Evolutionary conservation across 139 green algal species (phyloP).

Genomic region (Chlorella sp.): DNA sequence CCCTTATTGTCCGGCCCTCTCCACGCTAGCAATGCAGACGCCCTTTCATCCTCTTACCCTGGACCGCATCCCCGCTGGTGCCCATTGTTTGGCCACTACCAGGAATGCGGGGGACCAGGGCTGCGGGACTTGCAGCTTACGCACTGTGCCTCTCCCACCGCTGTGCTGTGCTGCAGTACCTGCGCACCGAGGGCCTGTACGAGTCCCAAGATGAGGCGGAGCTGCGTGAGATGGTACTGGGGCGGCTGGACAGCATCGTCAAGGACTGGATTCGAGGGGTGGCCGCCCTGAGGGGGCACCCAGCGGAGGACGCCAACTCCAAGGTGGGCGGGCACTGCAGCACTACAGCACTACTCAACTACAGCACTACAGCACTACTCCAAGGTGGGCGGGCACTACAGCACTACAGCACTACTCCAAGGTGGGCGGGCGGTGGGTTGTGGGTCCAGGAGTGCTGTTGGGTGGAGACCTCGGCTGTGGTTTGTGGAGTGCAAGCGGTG

Average conservation of each 20-base stretch:
- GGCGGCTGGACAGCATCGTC: slow-evolving; percentile 51
- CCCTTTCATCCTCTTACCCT: too few relatives aligned
- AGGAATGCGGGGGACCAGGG: too few relatives aligned
- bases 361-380: neutral
- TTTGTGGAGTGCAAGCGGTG: too few relatives aligned
- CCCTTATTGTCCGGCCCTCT: too few relatives aligned
- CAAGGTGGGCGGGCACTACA: neutral
- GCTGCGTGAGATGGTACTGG: slow-evolving; percentile 63
- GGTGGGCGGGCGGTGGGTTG: too few relatives aligned
- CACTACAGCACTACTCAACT: too few relatives aligned
- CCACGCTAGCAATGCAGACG: too few relatives aligned
- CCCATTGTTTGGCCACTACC: neutral
- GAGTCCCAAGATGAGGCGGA: slow-evolving; percentile 53
- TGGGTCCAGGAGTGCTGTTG: too few relatives aligned
- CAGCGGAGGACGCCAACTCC: slow-evolving; percentile 74
- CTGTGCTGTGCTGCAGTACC: slow-evolving; percentile 48
- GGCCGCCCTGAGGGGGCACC: slow-evolving; percentile 29
- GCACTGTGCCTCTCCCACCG: too few relatives aligned
- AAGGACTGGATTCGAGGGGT: slow-evolving; percentile 62
- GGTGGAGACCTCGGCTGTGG: too few relatives aligned
- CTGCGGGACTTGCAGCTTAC: neutral
- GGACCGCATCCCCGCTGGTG: neutral
- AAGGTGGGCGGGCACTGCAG: slow-evolving; percentile 38
- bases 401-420: too few relatives aligned
- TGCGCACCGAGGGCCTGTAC: slow-evolving; percentile 52